Evolutionary conservation across 2,329 filamentous ascomycete genomes (phyloP).

Genomic region (Sordariomycetes sp.): DNA sequence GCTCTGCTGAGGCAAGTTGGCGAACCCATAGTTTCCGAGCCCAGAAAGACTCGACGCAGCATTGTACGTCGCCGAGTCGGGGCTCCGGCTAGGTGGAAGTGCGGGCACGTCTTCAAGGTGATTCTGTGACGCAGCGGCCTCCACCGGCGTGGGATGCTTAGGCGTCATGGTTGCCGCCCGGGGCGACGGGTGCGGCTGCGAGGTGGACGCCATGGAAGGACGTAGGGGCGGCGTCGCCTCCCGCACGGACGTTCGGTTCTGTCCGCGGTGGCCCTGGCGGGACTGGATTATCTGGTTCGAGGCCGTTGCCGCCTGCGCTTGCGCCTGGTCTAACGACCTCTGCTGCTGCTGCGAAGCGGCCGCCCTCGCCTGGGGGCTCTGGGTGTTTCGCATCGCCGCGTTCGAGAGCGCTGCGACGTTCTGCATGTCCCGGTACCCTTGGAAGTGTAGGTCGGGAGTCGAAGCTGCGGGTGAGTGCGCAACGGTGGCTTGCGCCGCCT

Average conservation of each 20-base stretch:
- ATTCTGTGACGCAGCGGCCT: not conserved
- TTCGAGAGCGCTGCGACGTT: not conserved
- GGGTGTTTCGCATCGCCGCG: not conserved
- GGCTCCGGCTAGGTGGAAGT: not conserved
- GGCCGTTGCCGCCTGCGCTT: constrained; percentile 5
- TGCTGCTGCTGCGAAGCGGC: not conserved
- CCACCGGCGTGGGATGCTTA: not conserved
- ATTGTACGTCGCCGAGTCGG: constrained; percentile 1
- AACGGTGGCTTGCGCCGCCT: not conserved
- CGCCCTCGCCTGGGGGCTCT: not conserved
- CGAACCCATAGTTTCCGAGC: not conserved
- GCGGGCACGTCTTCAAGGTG: not conserved
- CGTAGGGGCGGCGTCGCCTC: constrained; percentile 8
- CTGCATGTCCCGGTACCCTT: not conserved
- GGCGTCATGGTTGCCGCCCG: not conserved
- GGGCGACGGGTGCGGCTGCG: not conserved
- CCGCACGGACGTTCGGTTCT: constrained; percentile 14
- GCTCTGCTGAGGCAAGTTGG: not conserved
- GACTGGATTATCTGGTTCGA: constrained; percentile 15
- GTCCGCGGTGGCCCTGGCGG: constrained; percentile 18
- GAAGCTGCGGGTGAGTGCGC: not conserved
- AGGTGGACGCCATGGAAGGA: constrained; percentile 5
- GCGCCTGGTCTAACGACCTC: constrained; percentile 16
- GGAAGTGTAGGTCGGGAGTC: not conserved
- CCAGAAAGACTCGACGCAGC: not conserved